Evolutionary conservation across 179 eudicot genomes (phyloP), one percentile per base, ranked within the genome.

Genomic region (Vitellaria paradoxa): DNA sequence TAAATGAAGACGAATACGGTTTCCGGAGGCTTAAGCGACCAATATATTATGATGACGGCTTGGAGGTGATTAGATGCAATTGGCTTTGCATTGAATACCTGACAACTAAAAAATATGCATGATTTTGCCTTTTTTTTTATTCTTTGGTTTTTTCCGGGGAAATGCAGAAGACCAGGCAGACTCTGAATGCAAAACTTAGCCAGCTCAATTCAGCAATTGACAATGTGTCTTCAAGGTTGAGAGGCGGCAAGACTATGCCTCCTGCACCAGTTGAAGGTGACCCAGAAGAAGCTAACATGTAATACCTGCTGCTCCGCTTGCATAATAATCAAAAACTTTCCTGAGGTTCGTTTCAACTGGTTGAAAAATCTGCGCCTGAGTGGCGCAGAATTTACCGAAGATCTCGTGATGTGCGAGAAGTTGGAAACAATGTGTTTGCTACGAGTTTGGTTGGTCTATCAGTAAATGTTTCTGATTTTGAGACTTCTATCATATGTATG

Each of bases 171-270:
- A 90, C 93, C 61, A 84, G 97, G 79, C 84, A 89, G 80, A 93
- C 89, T 64, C 86, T 93, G 76, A 89, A 88, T 84, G 78, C 88
- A n/a, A 93, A 89, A 82, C 77, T 93, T 70, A 80, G 89, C 81
- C 97, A 93, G 81, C 90, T 93, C 61, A 93, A 92, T 88, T 79
- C 97, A 24, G 97, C 94, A 52, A 93, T 93, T 74, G 98, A 93
- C 87, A 92, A 90, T 67, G 97, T 93, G 37, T 86, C 97, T 30
- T 78, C 97, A 40, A 90, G 98, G 47, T 81, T 93, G 85, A 87
- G 91, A 81, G 98, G 97, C 68, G 87, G 92, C 67, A 87, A 86
- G 59, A 87, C 85, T 18, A 69, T 70, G 77, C 84, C 96, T 45
- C 70, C 82, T 21, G 89, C 82, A 23, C 93, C 94, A 10, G 81